Conservation (phyloP, 192 early-diverging fungal genomes). For the Spizellomyces sp. region DNA sequence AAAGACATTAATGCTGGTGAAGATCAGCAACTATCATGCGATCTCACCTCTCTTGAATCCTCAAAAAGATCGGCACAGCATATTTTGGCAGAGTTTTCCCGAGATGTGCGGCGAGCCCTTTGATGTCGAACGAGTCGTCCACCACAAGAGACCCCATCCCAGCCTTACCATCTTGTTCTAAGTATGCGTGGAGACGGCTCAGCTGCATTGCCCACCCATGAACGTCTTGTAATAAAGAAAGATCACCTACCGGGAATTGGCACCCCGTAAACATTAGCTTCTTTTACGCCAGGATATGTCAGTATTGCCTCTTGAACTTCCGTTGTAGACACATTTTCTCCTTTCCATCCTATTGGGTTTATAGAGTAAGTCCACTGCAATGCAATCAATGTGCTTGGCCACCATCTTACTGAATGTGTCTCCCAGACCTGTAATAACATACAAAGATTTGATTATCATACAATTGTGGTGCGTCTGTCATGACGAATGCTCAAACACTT, state of each 20-base stretch:
- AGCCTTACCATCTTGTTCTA: constrained; percentile 56
- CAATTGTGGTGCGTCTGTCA: too few species aligned
- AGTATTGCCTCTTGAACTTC: constrained; percentile 63
- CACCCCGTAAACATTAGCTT: constrained; percentile 70
- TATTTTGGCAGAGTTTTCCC: constrained; percentile 55
- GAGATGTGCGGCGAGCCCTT: constrained; percentile 38
- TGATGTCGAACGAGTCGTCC: constrained; percentile 45
- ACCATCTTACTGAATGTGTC: constrained; percentile 59
- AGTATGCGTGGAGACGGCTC: too few species aligned
- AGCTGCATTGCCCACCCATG: too few species aligned
- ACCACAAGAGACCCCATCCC: constrained; percentile 69
- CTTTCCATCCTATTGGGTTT: constrained; percentile 44
- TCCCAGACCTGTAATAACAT: constrained; percentile 70
- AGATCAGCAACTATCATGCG: too few species aligned
- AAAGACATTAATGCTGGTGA: too few species aligned
- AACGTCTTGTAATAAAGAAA: too few species aligned
- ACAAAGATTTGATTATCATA: constrained; percentile 23
- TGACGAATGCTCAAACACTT: too few species aligned
- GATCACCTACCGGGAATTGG: constrained; percentile 39
- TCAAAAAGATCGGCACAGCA: constrained; percentile 66
- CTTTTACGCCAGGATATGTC: constrained; percentile 50
- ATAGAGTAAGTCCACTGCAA: too few species aligned
- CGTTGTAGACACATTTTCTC: constrained; percentile 53
- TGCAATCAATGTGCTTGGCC: too few species aligned
- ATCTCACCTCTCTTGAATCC: constrained; percentile 31